phyloP scores from a whole-genome alignment of 768 basidiomycete species.

The Mycena leptocephala region DNA sequence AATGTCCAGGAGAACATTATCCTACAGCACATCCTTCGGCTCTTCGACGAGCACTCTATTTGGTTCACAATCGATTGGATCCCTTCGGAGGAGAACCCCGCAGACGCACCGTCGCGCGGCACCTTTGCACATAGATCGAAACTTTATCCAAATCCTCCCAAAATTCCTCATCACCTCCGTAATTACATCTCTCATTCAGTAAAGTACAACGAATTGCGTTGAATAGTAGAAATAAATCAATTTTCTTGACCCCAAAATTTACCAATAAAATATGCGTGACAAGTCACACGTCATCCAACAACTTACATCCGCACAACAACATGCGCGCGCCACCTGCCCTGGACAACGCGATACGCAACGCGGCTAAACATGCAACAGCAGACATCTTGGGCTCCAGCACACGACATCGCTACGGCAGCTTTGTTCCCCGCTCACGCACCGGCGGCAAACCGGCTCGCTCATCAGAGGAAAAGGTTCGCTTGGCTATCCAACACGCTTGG shows the following conservation, averaged over 20 bases:
- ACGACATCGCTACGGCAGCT: too few species aligned
- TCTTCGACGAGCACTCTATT: slow-evolving; percentile 41
- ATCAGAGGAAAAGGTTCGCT: background rate
- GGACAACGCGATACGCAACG: too few species aligned
- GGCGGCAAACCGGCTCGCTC: background rate
- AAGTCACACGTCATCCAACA: too few species aligned
- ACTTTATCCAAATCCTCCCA: background rate
- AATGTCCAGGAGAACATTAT: slow-evolving; percentile 45
- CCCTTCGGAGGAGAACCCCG: slow-evolving; percentile 49
- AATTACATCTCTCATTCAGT: background rate
- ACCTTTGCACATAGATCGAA: slow-evolving; percentile 27
- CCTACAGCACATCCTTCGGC: slow-evolving; percentile 44
- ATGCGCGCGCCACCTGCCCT: too few species aligned
- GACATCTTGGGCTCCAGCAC: too few species aligned
- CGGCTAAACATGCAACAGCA: too few species aligned
- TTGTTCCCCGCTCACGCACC: background rate
- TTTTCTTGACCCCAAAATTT: too few species aligned
- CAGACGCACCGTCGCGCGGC: slow-evolving; percentile 52
- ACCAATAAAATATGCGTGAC: too few species aligned
- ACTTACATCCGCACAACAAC: too few species aligned
- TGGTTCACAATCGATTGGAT: slow-evolving; percentile 48
- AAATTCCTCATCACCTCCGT: background rate
- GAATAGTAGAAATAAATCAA: too few species aligned
- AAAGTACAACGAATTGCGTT: background rate
- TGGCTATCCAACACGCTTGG: background rate